Evolutionary conservation across 2,329 filamentous ascomycete genomes (phyloP).

Genomic region (Fusarium dlaminii): DNA sequence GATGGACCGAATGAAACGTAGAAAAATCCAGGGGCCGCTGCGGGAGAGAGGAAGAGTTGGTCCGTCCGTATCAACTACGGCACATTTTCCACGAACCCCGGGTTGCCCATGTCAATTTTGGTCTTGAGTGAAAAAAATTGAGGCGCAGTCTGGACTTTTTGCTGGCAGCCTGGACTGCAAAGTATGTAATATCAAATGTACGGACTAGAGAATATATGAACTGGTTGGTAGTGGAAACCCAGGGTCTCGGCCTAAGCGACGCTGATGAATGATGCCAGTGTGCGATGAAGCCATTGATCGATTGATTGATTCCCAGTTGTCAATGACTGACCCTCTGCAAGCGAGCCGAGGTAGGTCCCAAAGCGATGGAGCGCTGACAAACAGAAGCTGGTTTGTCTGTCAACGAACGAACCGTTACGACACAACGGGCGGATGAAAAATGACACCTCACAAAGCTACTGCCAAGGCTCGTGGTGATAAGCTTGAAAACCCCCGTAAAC

Average conservation of each 20-base stretch:
- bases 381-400: not conserved
- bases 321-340: not conserved
- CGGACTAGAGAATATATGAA: not conserved
- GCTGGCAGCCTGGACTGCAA: not conserved
- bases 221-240: not conserved
- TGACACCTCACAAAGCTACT: conserved; percentile 23
- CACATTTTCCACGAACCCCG: conserved; percentile 6
- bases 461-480: conserved; percentile 6
- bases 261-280: not conserved
- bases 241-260: conserved; percentile 1
- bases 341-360: conserved; percentile 22
- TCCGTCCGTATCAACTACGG: conserved; percentile 22
- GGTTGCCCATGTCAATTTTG: conserved; percentile 16
- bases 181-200: not conserved
- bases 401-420: conserved; percentile 4
- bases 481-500: not conserved
- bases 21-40: conserved; percentile 6
- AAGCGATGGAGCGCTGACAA: conserved; percentile 4
- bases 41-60: conserved; percentile 27
- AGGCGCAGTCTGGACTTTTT: conserved; percentile 25
- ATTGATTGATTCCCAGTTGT: conserved; percentile 3
- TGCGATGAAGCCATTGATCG: not conserved
- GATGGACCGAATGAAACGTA: conserved; percentile 30
- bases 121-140: conserved; percentile 10
- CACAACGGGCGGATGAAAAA: conserved; percentile 1